These are phyloP conservation scores for Boletales sp. DNA, from an alignment of 768 basidiomycete species.

Conservation along the genomic window DNA sequence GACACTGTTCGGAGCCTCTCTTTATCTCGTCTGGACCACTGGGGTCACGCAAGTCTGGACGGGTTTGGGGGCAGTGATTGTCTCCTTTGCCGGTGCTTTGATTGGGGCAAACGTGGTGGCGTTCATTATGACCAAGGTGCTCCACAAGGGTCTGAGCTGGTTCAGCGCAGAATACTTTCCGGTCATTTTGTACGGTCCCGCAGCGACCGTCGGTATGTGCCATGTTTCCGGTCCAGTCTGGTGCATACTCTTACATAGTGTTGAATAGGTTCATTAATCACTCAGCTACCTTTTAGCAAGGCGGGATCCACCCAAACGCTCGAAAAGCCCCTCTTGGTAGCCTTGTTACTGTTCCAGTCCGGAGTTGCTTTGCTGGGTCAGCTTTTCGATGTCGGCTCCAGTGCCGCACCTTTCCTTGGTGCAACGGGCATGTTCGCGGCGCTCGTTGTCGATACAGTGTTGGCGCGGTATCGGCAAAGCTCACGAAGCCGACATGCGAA, in stretches of 20 bases:
- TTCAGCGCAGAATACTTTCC: constrained; percentile 67
- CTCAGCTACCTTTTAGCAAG: constrained; percentile 53
- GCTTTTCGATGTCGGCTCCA: constrained; percentile 66
- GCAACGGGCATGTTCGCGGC: constrained; percentile 54
- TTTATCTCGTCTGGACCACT: constrained; percentile 39
- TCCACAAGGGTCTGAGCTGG: constrained; percentile 82
- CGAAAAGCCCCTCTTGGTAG: constrained; percentile 62
- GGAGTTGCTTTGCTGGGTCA: constrained; percentile 58
- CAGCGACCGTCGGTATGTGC: constrained; percentile 63
- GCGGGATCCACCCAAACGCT: constrained; percentile 27
- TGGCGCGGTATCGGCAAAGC: constrained; percentile 25
- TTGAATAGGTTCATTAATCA: constrained; percentile 52
- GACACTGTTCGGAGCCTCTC: constrained; percentile 43
- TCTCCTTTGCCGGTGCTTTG: constrained; percentile 54
- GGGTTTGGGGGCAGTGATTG: constrained; percentile 46
- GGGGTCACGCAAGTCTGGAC: constrained; percentile 30
- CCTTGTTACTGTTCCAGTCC: constrained; percentile 59
- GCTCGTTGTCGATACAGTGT: constrained; percentile 49
- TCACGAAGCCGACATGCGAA: constrained; percentile 11
- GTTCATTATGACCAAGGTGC: constrained; percentile 53
- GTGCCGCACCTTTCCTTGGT: constrained; percentile 67
- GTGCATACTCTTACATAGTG: background rate
- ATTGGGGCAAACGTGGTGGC: constrained; percentile 71
- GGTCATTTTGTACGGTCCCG: constrained; percentile 69
- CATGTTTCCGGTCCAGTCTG: background rate